A percentile compares a stretch with the other conserved stretches of the same genome.
Evolutionary conservation across 495 filamentous ascomycete species (phyloP).

Genomic region (Talaromyces borbonicus): DNA sequence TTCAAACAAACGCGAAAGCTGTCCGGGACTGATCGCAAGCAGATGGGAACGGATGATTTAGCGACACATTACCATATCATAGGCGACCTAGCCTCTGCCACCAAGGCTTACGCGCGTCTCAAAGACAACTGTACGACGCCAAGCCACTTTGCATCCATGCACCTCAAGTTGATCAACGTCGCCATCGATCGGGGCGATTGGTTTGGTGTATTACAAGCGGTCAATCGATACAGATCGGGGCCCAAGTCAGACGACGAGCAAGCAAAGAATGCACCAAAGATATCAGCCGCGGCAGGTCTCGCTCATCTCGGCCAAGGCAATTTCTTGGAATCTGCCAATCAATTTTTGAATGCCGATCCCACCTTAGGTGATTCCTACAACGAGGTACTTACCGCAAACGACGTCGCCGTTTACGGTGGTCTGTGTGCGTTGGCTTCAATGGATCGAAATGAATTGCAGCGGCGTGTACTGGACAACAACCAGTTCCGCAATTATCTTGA

Average conservation of each 20-base stretch:
- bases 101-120: slow-evolving; percentile 63
- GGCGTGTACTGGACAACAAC: slow-evolving; percentile 63
- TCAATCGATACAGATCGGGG: slow-evolving; percentile 7
- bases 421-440: slow-evolving; percentile 86
- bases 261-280: slow-evolving; percentile 51
- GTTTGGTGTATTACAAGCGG: slow-evolving; percentile 46
- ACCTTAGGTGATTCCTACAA: slow-evolving; percentile 50
- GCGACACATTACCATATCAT: slow-evolving; percentile 57
- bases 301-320: slow-evolving; percentile 54
- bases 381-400: slow-evolving; percentile 70
- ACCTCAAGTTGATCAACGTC: slow-evolving; percentile 56
- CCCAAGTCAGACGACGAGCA: slow-evolving; percentile 49
- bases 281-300: slow-evolving; percentile 59
- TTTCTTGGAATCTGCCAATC: slow-evolving; percentile 62
- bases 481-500: slow-evolving; percentile 83
- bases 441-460: slow-evolving; percentile 66
- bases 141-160: slow-evolving; percentile 63
- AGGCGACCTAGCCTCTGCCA: slow-evolving; percentile 51
- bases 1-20: not conserved
- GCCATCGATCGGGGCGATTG: slow-evolving; percentile 58
- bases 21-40: slow-evolving; percentile 1
- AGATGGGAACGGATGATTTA: slow-evolving; percentile 74
- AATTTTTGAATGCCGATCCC: slow-evolving; percentile 53
- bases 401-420: slow-evolving; percentile 86
- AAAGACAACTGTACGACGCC: slow-evolving; percentile 62